A percentile compares a stretch with the other conserved stretches of the same genome.
Conservation (phyloP, 2,329 filamentous ascomycete species). For the Metarhizium sp. region DNA sequence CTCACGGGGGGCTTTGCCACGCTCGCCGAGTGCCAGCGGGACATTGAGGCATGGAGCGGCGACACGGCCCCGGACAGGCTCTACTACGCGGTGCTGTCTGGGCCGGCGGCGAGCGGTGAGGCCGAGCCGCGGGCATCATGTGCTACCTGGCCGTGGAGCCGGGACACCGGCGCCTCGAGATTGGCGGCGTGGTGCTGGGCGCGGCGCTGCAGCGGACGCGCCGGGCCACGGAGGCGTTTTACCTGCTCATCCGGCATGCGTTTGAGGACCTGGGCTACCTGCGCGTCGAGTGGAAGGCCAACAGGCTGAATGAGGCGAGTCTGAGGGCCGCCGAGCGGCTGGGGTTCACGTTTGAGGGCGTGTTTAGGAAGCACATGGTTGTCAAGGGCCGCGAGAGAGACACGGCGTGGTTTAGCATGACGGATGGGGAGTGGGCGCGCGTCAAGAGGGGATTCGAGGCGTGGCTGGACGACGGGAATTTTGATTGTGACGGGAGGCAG, state of each 20-base stretch:
- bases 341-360: conserved; percentile 50
- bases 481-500: conserved; percentile 44
- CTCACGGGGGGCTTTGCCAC: conserved; percentile 15
- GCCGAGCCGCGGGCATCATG: conserved; percentile 25
- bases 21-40: conserved; percentile 10
- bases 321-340: conserved; percentile 44
- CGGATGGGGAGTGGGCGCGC: conserved; percentile 47
- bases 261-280: conserved; percentile 42
- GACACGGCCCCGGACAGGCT: conserved; percentile 22
- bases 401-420: conserved; percentile 50
- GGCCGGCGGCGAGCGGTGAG: conserved; percentile 10
- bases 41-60: conserved; percentile 13
- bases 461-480: conserved; percentile 48
- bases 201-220: conserved; percentile 40
- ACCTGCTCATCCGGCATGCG: conserved; percentile 41
- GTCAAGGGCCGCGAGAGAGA: conserved; percentile 47
- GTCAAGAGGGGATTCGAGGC: conserved; percentile 35
- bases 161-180: conserved; percentile 41
- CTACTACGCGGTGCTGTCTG: conserved; percentile 35
- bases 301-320: conserved; percentile 45
- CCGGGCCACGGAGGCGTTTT: conserved; percentile 48
- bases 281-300: conserved; percentile 57
- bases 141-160: conserved; percentile 38
- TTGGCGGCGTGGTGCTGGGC: conserved; percentile 43
- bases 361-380: conserved; percentile 53